phyloP scores from a whole-genome alignment of 805 yeast species.

The Pachysolen tannophilus region DNA sequence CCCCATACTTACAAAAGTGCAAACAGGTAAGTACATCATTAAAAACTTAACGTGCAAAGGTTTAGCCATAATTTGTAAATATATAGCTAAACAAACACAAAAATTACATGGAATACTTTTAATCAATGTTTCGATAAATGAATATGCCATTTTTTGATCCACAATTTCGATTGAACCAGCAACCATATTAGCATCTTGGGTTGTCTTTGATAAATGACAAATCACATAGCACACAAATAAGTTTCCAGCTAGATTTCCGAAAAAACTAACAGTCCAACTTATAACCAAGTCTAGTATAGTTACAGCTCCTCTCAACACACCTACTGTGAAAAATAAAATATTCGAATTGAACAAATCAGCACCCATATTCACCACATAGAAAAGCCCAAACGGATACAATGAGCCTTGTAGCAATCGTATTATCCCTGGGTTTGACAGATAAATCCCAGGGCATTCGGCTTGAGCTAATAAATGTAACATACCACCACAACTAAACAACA shows the following conservation, averaged over 20 bases:
- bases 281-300: constrained; percentile 51
- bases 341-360: constrained; percentile 72
- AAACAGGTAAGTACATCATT: constrained; percentile 58
- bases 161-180: constrained; percentile 42
- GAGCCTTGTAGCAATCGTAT: constrained; percentile 50
- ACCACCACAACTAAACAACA: constrained; percentile 64
- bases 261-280: constrained; percentile 61
- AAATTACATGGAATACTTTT: constrained; percentile 73
- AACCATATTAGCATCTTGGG: constrained; percentile 31
- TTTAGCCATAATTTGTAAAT: constrained; percentile 68
- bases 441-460: too few relatives aligned
- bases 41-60: constrained; percentile 71
- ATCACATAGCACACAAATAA: constrained; percentile 61
- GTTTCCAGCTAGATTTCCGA: constrained; percentile 56
- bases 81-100: constrained; percentile 67
- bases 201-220: constrained; percentile 46
- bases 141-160: constrained; percentile 29
- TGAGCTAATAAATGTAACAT: constrained; percentile 55
- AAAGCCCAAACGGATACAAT: constrained; percentile 63
- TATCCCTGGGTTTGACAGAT: constrained; percentile 45
- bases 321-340: constrained; percentile 63
- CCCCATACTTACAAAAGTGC: constrained; percentile 72
- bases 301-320: constrained; percentile 62
- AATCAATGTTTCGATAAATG: constrained; percentile 59
- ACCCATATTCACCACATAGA: constrained; percentile 69